phyloP scores from a whole-genome alignment of 2,329 filamentous ascomycete genomes.

The Stagonosporopsis cucurbitacearum region DNA sequence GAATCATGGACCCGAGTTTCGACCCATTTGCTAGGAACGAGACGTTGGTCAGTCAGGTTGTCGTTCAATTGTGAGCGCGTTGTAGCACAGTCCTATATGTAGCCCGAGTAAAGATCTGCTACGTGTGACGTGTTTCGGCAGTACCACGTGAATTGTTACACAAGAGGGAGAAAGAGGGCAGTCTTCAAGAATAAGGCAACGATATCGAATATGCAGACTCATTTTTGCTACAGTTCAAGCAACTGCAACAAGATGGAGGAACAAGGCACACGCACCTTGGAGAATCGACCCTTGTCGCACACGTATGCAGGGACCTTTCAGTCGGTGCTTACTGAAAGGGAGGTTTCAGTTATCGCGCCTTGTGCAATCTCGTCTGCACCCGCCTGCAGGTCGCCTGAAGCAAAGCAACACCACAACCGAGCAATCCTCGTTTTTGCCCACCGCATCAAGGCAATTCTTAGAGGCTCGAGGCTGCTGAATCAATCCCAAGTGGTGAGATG shows the following conservation, averaged over 20 bases:
- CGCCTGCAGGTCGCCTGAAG: constrained; percentile 1
- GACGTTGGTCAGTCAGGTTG: constrained; percentile 4
- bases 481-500: constrained; percentile 6
- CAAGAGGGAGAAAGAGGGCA: neutral
- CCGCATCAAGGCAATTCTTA: neutral
- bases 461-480: neutral
- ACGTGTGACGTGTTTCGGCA: neutral
- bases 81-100: neutral
- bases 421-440: neutral
- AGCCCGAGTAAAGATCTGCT: neutral
- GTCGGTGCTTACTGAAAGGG: constrained; percentile 1
- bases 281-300: neutral
- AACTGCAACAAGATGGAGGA: neutral
- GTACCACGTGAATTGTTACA: constrained; percentile 1
- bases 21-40: constrained; percentile 61
- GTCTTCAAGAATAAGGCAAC: neutral
- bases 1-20: constrained; percentile 55
- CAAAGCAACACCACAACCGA: neutral
- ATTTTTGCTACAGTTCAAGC: neutral
- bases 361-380: constrained; percentile 2
- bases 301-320: neutral
- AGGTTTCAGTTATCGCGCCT: neutral
- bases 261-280: neutral
- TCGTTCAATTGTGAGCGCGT: neutral
- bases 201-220: neutral